These are phyloP conservation scores for Nemania sp. DNA, from an alignment of 2,329 filamentous ascomycete genomes.

Conservation along the genomic window DNA sequence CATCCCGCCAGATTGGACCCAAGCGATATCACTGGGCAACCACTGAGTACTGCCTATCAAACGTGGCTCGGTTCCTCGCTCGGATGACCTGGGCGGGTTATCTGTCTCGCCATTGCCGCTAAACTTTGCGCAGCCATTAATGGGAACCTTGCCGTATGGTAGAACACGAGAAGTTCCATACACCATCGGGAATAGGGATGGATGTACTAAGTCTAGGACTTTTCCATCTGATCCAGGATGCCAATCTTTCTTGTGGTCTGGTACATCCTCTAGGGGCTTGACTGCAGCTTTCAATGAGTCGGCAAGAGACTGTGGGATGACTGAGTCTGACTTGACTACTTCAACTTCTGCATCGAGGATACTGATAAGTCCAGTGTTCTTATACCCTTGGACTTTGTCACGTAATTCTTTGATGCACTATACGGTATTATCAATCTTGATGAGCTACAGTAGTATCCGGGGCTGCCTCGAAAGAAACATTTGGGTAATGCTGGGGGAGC, in stretches of 20 bases:
- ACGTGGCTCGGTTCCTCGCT: neutral
- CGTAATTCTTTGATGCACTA: constrained; percentile 57
- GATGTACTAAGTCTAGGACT: constrained; percentile 73
- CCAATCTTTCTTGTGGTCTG: constrained; percentile 66
- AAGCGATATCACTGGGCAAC: constrained; percentile 64
- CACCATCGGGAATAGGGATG: constrained; percentile 71
- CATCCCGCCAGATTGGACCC: constrained; percentile 52
- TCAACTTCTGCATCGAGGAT: constrained; percentile 57
- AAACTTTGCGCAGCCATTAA: constrained; percentile 49
- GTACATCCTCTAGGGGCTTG: constrained; percentile 62
- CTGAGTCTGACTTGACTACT: constrained; percentile 65
- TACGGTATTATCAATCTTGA: constrained; percentile 17
- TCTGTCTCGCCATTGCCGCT: constrained; percentile 50
- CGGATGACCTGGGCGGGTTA: neutral
- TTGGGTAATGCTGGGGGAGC: neutral
- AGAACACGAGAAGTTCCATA: constrained; percentile 63
- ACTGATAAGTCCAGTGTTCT: constrained; percentile 54
- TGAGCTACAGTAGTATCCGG: neutral
- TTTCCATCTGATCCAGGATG: constrained; percentile 68
- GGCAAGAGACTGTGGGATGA: constrained; percentile 55
- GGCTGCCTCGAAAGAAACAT: neutral
- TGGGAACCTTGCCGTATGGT: constrained; percentile 50
- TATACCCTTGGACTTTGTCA: constrained; percentile 59
- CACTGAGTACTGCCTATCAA: constrained; percentile 55
- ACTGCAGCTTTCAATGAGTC: constrained; percentile 56